Evolutionary conservation across 768 basidiomycete species (phyloP).

Genomic region (Naganishia vishniacii): DNA sequence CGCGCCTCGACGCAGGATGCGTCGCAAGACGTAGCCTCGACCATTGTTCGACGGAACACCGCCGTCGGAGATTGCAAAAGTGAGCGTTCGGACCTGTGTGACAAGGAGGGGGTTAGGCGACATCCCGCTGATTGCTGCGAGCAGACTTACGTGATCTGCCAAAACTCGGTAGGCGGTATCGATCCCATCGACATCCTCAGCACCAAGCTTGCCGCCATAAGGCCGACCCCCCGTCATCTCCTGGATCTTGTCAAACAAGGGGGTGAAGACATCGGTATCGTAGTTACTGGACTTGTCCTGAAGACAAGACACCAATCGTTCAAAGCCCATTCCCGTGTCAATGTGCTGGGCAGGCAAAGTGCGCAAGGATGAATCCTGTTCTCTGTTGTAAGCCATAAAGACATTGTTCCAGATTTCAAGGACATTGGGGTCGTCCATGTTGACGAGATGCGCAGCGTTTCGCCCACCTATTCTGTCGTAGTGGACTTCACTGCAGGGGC

Average conservation of each 20-base stretch:
- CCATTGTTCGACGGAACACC: constrained; percentile 95
- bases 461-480: constrained; percentile 97
- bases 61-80: constrained; percentile 92
- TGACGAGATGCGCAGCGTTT: constrained; percentile 86
- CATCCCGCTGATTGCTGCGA: neutral
- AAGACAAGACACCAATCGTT: constrained; percentile 87
- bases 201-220: constrained; percentile 85
- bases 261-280: constrained; percentile 90
- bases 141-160: constrained; percentile 71
- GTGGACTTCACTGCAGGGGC: constrained; percentile 96
- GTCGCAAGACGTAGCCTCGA: constrained; percentile 90
- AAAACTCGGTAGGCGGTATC: constrained; percentile 97
- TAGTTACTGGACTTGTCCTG: constrained; percentile 93
- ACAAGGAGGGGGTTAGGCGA: neutral
- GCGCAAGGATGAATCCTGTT: constrained; percentile 74
- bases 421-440: constrained; percentile 92
- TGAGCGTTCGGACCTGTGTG: constrained; percentile 62
- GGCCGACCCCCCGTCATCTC: constrained; percentile 80
- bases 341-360: constrained; percentile 86
- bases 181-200: constrained; percentile 89
- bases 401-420: constrained; percentile 98
- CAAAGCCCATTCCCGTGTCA: constrained; percentile 99
- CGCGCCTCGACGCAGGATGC: constrained; percentile 88
- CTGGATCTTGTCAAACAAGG: constrained; percentile 80
- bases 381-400: constrained; percentile 97